A percentile compares a stretch with the other conserved stretches of the same genome.
phyloP scores from a whole-genome alignment of 2,329 filamentous ascomycete genomes.

The Myriangium duriaei region DNA sequence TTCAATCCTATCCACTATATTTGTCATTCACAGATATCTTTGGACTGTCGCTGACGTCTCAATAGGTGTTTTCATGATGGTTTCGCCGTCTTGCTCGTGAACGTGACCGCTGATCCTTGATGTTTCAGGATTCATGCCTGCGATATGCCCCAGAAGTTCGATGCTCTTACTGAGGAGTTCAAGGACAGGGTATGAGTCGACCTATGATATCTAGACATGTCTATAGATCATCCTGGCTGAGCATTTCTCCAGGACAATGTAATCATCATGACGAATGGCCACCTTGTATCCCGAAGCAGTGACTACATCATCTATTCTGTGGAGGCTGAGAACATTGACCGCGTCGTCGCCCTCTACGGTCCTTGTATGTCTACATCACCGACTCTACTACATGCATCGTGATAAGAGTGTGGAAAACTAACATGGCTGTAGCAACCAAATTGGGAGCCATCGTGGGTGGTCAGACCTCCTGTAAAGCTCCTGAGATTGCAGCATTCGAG shows the following conservation, averaged over 20 bases:
- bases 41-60: conserved; percentile 12
- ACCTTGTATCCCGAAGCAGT: conserved; percentile 88
- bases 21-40: conserved; percentile 7
- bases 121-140: conserved; percentile 81
- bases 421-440: conserved; percentile 62
- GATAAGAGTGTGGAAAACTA: too few relatives aligned
- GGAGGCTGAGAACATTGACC: conserved; percentile 81
- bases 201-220: conserved; percentile 30
- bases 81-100: neutral
- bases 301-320: conserved; percentile 99
- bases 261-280: conserved; percentile 84
- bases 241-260: conserved; percentile 54
- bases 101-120: conserved; percentile 16
- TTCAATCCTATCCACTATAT: conserved; percentile 10
- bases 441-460: conserved; percentile 90
- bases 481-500: conserved; percentile 89
- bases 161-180: conserved; percentile 70
- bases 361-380: conserved; percentile 79
- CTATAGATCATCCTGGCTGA: conserved; percentile 28
- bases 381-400: too few relatives aligned
- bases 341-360: conserved; percentile 76
- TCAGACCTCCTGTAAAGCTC: conserved; percentile 95
- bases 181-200: conserved; percentile 63
- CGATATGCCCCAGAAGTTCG: conserved; percentile 81
- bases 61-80: conserved; percentile 6